Base-by-base conservation (phyloP, 1,139 yeast species). In the Pichia sp. region DNA sequence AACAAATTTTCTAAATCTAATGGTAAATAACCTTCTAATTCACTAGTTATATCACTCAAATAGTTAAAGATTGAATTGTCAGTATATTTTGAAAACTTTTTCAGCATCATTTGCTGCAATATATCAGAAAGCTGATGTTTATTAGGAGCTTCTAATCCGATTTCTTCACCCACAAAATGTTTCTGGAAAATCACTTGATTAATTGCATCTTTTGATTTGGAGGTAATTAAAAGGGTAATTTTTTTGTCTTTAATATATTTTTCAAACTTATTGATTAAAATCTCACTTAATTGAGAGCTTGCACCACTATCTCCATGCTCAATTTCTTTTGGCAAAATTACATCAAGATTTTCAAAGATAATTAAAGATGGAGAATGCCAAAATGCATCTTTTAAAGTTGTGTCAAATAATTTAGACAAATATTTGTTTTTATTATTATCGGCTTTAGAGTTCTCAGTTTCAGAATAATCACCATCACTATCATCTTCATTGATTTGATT, bases 11-110 rank as follows among this genome's bases (percentile, higher is more conserved):
- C 76, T 46, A 91, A 60, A 58, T 91, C 98, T 30, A 80, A 77
- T 0, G 96, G 94, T 31, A 86, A 74, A 59, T 81, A 91, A 0
- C 97, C 97, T 54, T 91, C 97, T 0, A 95, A 84, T 43, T 81
- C 91, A 21, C 75, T 61, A 29, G 88, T 81, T 50, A 88, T 69
- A 53, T 86, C 94, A 61, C 80, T 70, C 15, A 61, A 33, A 13
- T 80, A 55, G 7, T 35, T 27, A 6, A 6, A 7, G 10, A 34
- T 6, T 53, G 82, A 89, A 46, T 77, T 69, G 4, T 66, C 62
- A 2, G 26, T 7, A 21, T 38, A 40, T 10, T 38, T 20, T 3
- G 44, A 24, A 34, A 37, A 46, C 14, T 40, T 40, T 32, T 51
- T 45, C 1, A 51, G 43, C 7, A 82, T 52, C 37, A 78, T 78